These are phyloP conservation scores for Samsoniella hepiali DNA, from an alignment of 2,329 filamentous ascomycete species.

Conservation along the genomic window DNA sequence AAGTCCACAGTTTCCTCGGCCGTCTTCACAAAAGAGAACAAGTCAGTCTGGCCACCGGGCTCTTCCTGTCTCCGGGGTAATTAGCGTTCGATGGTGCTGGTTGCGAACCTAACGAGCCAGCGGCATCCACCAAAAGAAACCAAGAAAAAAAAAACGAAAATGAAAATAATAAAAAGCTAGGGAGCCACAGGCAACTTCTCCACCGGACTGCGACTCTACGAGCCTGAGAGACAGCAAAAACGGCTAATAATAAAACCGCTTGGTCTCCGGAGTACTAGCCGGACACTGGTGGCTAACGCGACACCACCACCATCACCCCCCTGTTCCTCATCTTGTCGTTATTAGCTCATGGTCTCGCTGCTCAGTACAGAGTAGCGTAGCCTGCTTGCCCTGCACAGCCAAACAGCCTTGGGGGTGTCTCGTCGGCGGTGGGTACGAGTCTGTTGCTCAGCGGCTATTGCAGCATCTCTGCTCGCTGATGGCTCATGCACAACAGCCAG, in stretches of 20 bases:
- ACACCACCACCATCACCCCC: constrained; percentile 9
- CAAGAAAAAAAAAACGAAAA: neutral
- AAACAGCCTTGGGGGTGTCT: neutral
- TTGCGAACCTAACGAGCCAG: neutral
- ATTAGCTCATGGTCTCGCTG: neutral
- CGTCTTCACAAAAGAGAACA: neutral
- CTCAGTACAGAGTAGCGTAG: neutral
- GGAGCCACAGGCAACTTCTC: neutral
- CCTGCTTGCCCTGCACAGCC: neutral
- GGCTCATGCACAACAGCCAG: constrained; percentile 16
- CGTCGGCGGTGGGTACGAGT: constrained; percentile 3
- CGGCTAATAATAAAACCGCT: neutral
- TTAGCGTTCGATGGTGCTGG: neutral
- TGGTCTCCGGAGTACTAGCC: neutral
- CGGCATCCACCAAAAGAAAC: neutral
- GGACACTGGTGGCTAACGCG: neutral
- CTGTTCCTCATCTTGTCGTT: constrained; percentile 3
- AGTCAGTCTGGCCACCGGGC: neutral
- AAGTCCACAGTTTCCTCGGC: neutral
- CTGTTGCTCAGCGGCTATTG: constrained; percentile 13
- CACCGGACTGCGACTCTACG: neutral
- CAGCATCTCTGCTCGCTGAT: constrained; percentile 13
- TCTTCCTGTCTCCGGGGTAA: neutral
- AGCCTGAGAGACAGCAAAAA: constrained; percentile 1
- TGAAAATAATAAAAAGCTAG: neutral